Evolutionary conservation across 2,329 filamentous ascomycete genomes (phyloP).

Genomic region (Neurospora sp.): DNA sequence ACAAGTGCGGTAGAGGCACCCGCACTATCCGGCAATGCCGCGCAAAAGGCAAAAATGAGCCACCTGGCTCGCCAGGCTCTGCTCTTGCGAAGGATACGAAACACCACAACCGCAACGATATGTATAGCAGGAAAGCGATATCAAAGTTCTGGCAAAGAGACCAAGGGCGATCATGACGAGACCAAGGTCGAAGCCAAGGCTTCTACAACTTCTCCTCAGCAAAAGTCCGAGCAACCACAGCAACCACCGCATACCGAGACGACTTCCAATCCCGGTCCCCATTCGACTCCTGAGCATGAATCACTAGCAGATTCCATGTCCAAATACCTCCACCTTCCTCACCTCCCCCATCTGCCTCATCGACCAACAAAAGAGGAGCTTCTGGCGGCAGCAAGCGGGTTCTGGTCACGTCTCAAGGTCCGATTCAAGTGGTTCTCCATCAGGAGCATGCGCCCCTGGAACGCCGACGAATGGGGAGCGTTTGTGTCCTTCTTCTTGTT

Average conservation of each 20-base stretch:
- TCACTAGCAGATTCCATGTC: slow-evolving; percentile 42
- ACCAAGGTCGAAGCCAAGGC: slow-evolving; percentile 2
- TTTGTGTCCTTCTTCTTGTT: slow-evolving; percentile 93
- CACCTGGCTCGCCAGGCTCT: slow-evolving; percentile 29
- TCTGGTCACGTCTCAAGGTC: slow-evolving; percentile 81
- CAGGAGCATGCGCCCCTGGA: slow-evolving; percentile 85
- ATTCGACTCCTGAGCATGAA: slow-evolving; percentile 18
- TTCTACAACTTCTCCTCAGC: background rate
- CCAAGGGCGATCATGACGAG: slow-evolving; percentile 17
- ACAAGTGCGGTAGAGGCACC: slow-evolving; percentile 29
- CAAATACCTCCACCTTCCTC: slow-evolving; percentile 44
- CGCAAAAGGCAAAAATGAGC: slow-evolving; percentile 23
- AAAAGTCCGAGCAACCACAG: slow-evolving; percentile 1
- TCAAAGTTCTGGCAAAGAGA: slow-evolving; percentile 20
- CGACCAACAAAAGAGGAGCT: slow-evolving; percentile 89
- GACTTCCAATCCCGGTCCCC: slow-evolving; percentile 2
- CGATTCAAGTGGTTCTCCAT: slow-evolving; percentile 98
- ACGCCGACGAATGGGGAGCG: slow-evolving; percentile 89
- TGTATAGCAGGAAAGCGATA: slow-evolving; percentile 19
- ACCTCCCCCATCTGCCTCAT: slow-evolving; percentile 64
- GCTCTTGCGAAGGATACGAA: slow-evolving; percentile 11
- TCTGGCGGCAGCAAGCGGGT: slow-evolving; percentile 80
- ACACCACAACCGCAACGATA: slow-evolving; percentile 14
- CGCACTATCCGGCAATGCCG: slow-evolving; percentile 17
- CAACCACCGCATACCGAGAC: background rate